Conservation (phyloP, 768 basidiomycete species). For the Sistotremastrum niveocremeum region DNA sequence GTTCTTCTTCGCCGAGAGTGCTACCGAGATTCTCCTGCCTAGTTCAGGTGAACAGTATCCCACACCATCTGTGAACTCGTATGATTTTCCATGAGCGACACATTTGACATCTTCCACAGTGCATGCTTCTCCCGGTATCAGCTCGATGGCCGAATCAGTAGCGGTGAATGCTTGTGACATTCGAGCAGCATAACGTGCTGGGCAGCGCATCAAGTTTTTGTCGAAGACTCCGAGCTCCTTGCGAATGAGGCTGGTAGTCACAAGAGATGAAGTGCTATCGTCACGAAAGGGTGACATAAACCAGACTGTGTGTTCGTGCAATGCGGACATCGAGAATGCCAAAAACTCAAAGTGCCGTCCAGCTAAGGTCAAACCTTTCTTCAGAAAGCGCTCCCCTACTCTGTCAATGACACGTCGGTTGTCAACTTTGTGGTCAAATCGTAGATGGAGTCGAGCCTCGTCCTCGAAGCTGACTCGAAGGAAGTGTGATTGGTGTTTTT, state of each 20-base stretch:
- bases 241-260: constrained; percentile 39
- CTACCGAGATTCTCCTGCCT: constrained; percentile 21
- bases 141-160: constrained; percentile 31
- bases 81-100: constrained; percentile 20
- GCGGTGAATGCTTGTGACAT: constrained; percentile 43
- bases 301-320: constrained; percentile 57
- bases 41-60: constrained; percentile 30
- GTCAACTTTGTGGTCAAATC: constrained; percentile 44
- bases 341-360: constrained; percentile 46
- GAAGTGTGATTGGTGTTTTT: constrained; percentile 36
- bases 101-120: constrained; percentile 18
- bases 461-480: constrained; percentile 51
- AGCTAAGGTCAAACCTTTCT: constrained; percentile 36
- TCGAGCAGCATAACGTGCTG: constrained; percentile 38
- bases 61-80: constrained; percentile 38
- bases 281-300: constrained; percentile 46
- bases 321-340: constrained; percentile 60
- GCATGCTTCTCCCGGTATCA: constrained; percentile 13
- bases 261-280: constrained; percentile 10
- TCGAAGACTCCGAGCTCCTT: constrained; percentile 35
- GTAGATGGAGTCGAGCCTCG: constrained; percentile 38
- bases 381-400: constrained; percentile 30
- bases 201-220: constrained; percentile 34
- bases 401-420: constrained; percentile 36
- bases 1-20: constrained; percentile 18